phyloP scores from a whole-genome alignment of 2,329 filamentous ascomycete species.

The Penicillium decumbens region DNA sequence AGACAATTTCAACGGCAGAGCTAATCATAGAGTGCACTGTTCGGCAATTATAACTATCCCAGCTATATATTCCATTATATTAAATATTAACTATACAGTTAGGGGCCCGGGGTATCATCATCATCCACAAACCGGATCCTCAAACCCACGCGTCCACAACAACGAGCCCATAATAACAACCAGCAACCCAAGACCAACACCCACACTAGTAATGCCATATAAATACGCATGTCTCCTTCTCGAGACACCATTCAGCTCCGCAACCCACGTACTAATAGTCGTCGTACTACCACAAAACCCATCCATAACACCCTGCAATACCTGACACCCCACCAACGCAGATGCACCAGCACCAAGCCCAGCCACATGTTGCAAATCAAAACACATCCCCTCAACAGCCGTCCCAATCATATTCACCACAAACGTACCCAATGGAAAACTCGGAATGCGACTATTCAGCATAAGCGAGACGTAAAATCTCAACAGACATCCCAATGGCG shows the following conservation, averaged over 20 bases:
- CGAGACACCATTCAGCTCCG: constrained; percentile 54
- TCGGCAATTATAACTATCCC: no score
- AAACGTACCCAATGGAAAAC: constrained; percentile 85
- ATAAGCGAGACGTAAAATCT: constrained; percentile 68
- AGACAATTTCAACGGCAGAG: no score
- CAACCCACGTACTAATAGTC: constrained; percentile 64
- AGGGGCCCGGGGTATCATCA: no score
- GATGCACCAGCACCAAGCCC: constrained; percentile 40
- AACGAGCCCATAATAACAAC: constrained; percentile 55
- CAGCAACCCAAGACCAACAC: constrained; percentile 46
- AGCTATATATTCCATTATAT: no score
- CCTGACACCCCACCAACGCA: constrained; percentile 56
- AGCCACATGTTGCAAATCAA: constrained; percentile 68
- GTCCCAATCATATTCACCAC: constrained; percentile 74
- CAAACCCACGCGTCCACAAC: constrained; percentile 48
- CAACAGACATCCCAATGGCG: constrained; percentile 70
- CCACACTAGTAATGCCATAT: constrained; percentile 50
- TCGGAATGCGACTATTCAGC: constrained; percentile 62
- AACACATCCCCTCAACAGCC: constrained; percentile 67
- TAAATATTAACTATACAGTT: no score
- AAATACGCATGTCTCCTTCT: constrained; percentile 57
- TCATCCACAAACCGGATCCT: constrained; percentile 29
- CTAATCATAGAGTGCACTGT: no score
- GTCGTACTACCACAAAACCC: constrained; percentile 65
- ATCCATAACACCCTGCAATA: constrained; percentile 62